Base-by-base conservation (phyloP, 768 basidiomycete genomes). In the Saitozyma podzolica region DNA sequence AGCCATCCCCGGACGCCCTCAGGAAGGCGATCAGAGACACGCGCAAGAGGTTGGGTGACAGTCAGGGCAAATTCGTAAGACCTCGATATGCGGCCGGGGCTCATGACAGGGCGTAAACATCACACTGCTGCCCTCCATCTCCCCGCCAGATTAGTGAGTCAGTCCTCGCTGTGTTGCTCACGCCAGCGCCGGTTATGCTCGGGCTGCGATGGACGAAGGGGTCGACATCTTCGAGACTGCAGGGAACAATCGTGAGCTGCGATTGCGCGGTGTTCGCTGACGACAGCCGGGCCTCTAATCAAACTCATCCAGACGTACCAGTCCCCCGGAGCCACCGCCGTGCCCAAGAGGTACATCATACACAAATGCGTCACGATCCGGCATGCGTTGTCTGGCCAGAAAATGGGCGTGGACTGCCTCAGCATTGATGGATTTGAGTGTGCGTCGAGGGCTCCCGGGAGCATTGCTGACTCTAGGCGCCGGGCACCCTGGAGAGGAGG, bases 341-440 rank as follows among this genome's bases (percentile, higher is more conserved):
- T 43, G n/a, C 61, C 61, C 7, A 75, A 68, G 37, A 41, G 66
- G 17, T 76, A 70, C 62, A 87, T 96, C 11, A 85, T 96, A 29
- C 94, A 96, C 79, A 97, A 96, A 64, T 76, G 75, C 50, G 73
- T 73, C 13, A 73, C 73, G 3, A 61, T 78, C 14, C 72, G 74
- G 43, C 77, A 78, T 61, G 77, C 77, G 6, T 48, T 73, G 3
- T 73, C 92, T 2, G 88, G 86, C 59, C 84, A 84, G 54, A 83
- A 75, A 65, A 71, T 87, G 75, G 91, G 91, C 2, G 91, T 91
- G n/a, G 92, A 94, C 79, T 81, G 90, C 39, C 70, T 94, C 37
- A 91, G 90, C 66, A 92, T 94, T 39, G 92, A 94, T 62, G 91
- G 92, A 0, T 90, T 94, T 64, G 92, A 94, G 83, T 94, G 91